A percentile compares a stretch with the other conserved stretches of the same genome.
Conservation (phyloP, 208 protist genomes). For the Zelonia costaricensis region DNA sequence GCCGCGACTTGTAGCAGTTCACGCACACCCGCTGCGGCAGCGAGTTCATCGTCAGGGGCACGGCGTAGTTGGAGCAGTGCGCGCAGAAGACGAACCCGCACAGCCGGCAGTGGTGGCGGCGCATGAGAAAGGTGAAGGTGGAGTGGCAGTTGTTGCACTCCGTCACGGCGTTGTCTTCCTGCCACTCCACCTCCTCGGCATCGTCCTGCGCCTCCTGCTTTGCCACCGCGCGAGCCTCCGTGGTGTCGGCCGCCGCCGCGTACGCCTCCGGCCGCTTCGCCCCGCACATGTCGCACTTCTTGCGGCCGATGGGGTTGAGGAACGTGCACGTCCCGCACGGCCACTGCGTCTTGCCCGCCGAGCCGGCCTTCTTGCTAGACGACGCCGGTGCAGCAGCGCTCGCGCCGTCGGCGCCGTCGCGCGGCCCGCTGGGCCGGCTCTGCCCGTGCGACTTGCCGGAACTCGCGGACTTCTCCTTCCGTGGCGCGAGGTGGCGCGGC, state of each 20-base stretch:
- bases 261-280: conserved; percentile 44
- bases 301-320: conserved; percentile 44
- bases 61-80: conserved; percentile 58
- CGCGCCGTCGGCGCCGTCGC: neutral
- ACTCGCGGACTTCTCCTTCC: conserved; percentile 6
- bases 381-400: neutral
- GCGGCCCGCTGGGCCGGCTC: neutral
- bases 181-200: conserved; percentile 76
- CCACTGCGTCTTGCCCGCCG: conserved; percentile 31
- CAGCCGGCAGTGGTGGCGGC: conserved; percentile 81
- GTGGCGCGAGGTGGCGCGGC: conserved; percentile 44
- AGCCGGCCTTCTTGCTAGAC: conserved; percentile 14
- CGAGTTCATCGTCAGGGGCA: conserved; percentile 43
- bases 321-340: conserved; percentile 75
- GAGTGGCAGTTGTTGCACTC: conserved; percentile 76
- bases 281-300: conserved; percentile 80
- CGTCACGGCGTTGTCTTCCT: conserved; percentile 69
- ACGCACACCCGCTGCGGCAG: conserved; percentile 62
- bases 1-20: conserved; percentile 46
- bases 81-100: conserved; percentile 89
- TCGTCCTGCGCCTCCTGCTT: conserved; percentile 49
- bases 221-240: conserved; percentile 25
- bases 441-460: neutral
- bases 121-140: conserved; percentile 65
- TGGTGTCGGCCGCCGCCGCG: conserved; percentile 25